phyloP scores from a whole-genome alignment of 768 basidiomycete genomes.

The Leccinellum albellum region DNA sequence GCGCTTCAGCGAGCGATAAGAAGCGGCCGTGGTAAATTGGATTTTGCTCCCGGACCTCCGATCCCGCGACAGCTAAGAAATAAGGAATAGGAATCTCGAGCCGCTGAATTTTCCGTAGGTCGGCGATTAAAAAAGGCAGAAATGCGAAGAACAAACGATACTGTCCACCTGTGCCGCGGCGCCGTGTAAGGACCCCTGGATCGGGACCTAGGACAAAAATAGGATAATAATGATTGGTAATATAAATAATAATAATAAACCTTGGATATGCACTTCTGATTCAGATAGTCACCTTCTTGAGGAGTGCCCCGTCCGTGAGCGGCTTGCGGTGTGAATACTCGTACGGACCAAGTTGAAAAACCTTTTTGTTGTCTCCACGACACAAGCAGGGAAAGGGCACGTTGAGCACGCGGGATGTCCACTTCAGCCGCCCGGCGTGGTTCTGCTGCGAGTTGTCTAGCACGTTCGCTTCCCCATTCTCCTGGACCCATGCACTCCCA shows the following conservation, averaged over 20 bases:
- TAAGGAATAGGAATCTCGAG: neutral
- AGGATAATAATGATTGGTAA: conserved; percentile 11
- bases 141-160: conserved; percentile 7
- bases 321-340: conserved; percentile 17
- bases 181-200: conserved; percentile 22
- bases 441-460: conserved; percentile 4
- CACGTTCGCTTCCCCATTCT: conserved; percentile 22
- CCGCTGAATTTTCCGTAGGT: conserved; percentile 24
- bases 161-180: conserved; percentile 28
- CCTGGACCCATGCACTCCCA: conserved; percentile 25
- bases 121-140: conserved; percentile 30
- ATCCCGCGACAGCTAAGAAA: neutral
- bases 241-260: conserved; percentile 16
- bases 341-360: conserved; percentile 1
- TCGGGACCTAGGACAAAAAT: conserved; percentile 6
- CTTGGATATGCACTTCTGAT: conserved; percentile 8
- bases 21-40: neutral
- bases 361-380: neutral
- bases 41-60: neutral
- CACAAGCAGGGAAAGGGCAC: conserved; percentile 5
- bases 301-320: conserved; percentile 1
- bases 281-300: conserved; percentile 10
- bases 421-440: conserved; percentile 3
- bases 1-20: conserved; percentile 3
- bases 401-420: conserved; percentile 15